Percentiles rank a stretch among this genome's conserved stretches.
Evolutionary conservation across 176 grass and related monocot species (phyloP).

Genomic region (Echinochloa phyllopogon): DNA sequence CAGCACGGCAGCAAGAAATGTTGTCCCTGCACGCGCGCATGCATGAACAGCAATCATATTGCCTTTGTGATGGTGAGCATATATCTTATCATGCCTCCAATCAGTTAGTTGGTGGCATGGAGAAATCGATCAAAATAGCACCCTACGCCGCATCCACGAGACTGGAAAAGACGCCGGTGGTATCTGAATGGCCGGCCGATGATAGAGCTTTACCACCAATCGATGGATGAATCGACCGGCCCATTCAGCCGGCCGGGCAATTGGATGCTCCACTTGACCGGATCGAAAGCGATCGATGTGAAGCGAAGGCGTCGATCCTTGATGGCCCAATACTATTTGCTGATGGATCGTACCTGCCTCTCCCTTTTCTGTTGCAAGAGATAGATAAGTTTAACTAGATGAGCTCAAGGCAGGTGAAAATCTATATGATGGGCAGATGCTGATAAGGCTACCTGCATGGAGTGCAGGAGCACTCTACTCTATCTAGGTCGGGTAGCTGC

Average conservation of each 20-base stretch:
- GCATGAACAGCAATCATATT: not conserved
- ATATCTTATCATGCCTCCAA: not conserved
- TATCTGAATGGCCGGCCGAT: too few relatives aligned
- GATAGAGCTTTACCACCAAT: not conserved
- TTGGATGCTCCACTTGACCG: conserved; percentile 31
- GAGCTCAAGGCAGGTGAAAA: conserved; percentile 6
- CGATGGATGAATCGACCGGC: not conserved
- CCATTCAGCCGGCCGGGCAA: conserved; percentile 26
- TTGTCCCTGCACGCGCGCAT: conserved; percentile 4
- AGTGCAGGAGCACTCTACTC: conserved; percentile 1
- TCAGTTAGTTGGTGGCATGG: conserved; percentile 2
- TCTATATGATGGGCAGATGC: conserved; percentile 27
- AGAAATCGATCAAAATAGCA: not conserved
- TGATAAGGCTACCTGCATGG: not conserved
- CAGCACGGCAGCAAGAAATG: conserved; percentile 11
- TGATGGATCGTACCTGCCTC: not conserved
- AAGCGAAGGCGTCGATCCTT: not conserved
- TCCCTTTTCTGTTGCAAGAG: conserved; percentile 25
- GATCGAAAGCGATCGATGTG: conserved; percentile 23
- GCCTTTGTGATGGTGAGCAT: not conserved
- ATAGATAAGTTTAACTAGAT: conserved; percentile 14
- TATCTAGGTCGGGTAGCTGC: not conserved
- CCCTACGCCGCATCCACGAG: not conserved
- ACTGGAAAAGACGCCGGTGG: not conserved
- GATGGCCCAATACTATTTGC: not conserved